These are phyloP conservation scores for Phytophthora idaei DNA, from an alignment of 352 stramenopile genomes.

Conservation along the genomic window DNA sequence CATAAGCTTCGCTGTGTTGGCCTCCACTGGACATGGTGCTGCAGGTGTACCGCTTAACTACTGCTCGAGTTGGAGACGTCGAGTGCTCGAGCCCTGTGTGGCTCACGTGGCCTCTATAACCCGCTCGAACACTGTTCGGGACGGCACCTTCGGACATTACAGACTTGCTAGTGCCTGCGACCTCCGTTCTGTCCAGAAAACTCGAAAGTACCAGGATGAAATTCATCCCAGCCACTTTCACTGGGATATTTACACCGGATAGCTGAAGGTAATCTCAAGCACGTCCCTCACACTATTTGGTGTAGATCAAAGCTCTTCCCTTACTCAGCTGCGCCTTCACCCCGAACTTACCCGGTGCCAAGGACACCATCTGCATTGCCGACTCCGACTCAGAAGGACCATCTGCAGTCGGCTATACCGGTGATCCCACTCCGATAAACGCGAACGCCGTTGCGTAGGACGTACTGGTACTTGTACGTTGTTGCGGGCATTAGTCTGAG, in stretches of 20 bases:
- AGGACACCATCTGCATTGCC: not conserved
- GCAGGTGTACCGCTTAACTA: too few relatives aligned
- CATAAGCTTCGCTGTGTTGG: not conserved
- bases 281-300: not conserved
- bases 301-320: not conserved
- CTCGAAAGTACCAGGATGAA: too few relatives aligned
- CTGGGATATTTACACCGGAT: too few relatives aligned
- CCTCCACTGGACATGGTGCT: not conserved
- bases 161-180: too few relatives aligned
- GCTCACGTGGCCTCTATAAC: too few relatives aligned
- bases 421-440: not conserved
- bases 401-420: not conserved
- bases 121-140: too few relatives aligned
- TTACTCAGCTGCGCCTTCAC: not conserved
- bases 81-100: too few relatives aligned
- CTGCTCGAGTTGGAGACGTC: too few relatives aligned
- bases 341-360: not conserved
- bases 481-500: not conserved
- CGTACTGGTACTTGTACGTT: not conserved
- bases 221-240: not conserved
- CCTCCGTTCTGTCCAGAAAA: too few relatives aligned
- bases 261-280: not conserved
- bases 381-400: not conserved
- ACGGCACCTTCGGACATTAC: too few relatives aligned
- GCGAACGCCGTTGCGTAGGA: not conserved